Evolutionary conservation across 306 rosid species (phyloP), one percentile per base, ranked within the genome.

Genomic region (Pyrus betulifolia): DNA sequence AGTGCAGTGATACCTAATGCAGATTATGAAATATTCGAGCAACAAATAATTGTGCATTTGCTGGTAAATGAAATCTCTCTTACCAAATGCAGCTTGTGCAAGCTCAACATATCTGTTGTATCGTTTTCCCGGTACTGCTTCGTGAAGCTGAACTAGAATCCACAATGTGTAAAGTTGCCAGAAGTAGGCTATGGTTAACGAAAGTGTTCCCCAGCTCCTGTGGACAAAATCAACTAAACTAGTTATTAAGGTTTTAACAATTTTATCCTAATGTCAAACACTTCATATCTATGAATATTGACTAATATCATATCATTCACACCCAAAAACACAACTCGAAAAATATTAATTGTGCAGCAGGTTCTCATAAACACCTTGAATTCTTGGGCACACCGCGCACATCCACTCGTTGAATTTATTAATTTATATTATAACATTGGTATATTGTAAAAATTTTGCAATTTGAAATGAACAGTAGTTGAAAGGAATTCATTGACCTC

Each of bases 21-120:
- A 30, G 11, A 30, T 63, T 31, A 63, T 61, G 33, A 13, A 27
- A 25, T 64, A 18, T 31, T 18, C 35, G 23, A 17, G 44, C 33
- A 18, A 31, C 69, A 64, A 64, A 64, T 0, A 64, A 3, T 40
- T 44, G 15, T 69, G 31, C 13, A 19, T 25, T 27, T 52, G 33
- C 52, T 67, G 3, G 19, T 19, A 6, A 51, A 33, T 71, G 35
- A 22, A 8, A 76, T 28, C 14, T 19, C 67, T 5, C 88, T 86
- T 87, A 95, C 99, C 99, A 74, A 95, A 95, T 73, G 99, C 99
- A n/a, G 99, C 99, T 79, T 92, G 92, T 17, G 99, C 97, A 42
- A 95, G 93, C 87, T 95, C 99, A 76, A 95, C 96, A 76, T 92
- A 95, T 89, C 99, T 83, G 87, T 92, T 95, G 87, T 95, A 95